Evolutionary conservation across 2,329 filamentous ascomycete species (phyloP), one percentile per base, ranked within the genome.

Genomic region (Aureobasidium pullulans): DNA sequence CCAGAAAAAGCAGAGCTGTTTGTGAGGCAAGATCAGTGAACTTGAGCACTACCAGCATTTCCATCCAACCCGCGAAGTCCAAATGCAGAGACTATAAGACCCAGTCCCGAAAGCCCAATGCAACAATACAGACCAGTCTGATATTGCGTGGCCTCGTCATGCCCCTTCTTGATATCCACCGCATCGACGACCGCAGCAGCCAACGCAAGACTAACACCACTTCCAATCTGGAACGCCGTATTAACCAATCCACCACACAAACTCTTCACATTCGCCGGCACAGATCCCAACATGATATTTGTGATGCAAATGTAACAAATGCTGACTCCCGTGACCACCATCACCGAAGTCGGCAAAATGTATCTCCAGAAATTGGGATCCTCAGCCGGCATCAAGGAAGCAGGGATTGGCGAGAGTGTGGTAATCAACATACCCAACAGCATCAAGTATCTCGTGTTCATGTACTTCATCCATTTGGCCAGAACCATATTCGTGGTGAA

Each of bases 191-290:
- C 69, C 4, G 75, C 71, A 31, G 72, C 67, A 3, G 72, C 70
- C 29, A 75, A 68, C n/a, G 74, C 74, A 19, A 76, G 65, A 1
- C 72, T 71, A 0, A 76, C 72, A 1, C 73, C 73, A 23, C 70
- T 72, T 8, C 74, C 74, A 23, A 76, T 74, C 65, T 76, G 74
- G 61, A 75, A 76, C 4, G 74, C 73, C 4, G 74, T 76, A 57
- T 76, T 76, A 39, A 76, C 71, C 72, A 75, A 74, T 16, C 73
- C 73, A 23, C 73, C 73, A 58, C 71, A 74, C 2, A 75, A 62
- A 40, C 70, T 73, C 63, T 76, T 76, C 10, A 75, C 73, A 31
- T 75, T 71, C 7, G 72, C 66, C 0, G 74, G 75, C 1, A 76
- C 75, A 37, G 69, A 74, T 0, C 69, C 69, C 15, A 77, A 53